These are phyloP conservation scores for Floccularia luteovirens DNA, from an alignment of 768 basidiomycete genomes.

Conservation along the genomic window DNA sequence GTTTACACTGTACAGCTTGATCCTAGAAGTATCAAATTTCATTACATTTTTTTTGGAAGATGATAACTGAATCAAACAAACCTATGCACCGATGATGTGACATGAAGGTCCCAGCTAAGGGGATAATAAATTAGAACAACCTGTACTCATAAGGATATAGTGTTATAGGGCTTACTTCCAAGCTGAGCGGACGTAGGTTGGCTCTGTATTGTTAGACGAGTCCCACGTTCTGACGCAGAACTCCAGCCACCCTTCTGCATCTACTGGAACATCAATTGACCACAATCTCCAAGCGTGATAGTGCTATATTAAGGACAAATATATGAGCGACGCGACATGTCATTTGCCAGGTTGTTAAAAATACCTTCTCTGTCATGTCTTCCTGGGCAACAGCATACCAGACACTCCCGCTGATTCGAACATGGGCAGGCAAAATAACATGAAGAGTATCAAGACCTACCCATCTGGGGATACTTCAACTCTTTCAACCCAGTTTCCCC, in stretches of 20 bases:
- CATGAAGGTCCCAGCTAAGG: conserved; percentile 42
- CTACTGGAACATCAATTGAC: conserved; percentile 42
- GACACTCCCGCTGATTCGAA: conserved; percentile 29
- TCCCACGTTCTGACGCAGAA: conserved; percentile 51
- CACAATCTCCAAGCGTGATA: conserved; percentile 50
- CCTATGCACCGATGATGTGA: conserved; percentile 41
- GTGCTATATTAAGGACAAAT: conserved; percentile 19
- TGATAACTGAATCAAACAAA: conserved; percentile 3
- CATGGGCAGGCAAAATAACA: neutral
- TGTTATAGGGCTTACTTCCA: conserved; percentile 40
- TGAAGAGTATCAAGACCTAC: conserved; percentile 12
- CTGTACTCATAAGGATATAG: neutral
- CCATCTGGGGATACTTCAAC: conserved; percentile 48
- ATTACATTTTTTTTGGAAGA: neutral
- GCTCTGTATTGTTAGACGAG: conserved; percentile 50
- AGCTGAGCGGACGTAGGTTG: conserved; percentile 44
- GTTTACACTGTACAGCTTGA: conserved; percentile 50
- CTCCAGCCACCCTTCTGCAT: conserved; percentile 50
- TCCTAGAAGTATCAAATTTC: conserved; percentile 15
- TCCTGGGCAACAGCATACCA: conserved; percentile 42
- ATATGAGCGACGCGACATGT: neutral
- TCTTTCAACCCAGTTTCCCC: conserved; percentile 47
- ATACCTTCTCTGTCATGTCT: conserved; percentile 41
- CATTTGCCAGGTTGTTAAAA: neutral
- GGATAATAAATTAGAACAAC: neutral